Evolutionary conservation across 2,329 filamentous ascomycete species (phyloP).

Genomic region (Acrodontium crateriforme): DNA sequence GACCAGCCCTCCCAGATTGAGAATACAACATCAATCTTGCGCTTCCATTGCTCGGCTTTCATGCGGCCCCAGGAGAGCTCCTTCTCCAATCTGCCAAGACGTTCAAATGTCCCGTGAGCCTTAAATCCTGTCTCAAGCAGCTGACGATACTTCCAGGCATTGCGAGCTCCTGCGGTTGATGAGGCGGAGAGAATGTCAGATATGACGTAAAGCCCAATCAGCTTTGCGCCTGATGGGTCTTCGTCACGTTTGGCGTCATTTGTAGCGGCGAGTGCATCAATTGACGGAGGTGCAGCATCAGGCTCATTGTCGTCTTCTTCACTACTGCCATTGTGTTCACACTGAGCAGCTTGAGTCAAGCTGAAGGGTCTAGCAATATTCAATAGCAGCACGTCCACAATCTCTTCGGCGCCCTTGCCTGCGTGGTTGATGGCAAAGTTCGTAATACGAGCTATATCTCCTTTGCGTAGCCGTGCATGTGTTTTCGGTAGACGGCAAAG

Average conservation of each 20-base stretch:
- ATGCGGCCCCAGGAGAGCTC: constrained; percentile 66
- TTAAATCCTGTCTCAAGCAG: constrained; percentile 63
- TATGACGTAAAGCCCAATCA: constrained; percentile 70
- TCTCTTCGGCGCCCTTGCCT: constrained; percentile 71
- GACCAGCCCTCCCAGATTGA: constrained; percentile 53
- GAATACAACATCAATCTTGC: constrained; percentile 56
- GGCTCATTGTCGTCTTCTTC: constrained; percentile 27
- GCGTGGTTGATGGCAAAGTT: constrained; percentile 83
- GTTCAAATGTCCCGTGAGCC: constrained; percentile 56
- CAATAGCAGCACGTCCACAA: constrained; percentile 73
- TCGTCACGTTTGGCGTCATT: constrained; percentile 20
- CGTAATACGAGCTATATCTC: constrained; percentile 74
- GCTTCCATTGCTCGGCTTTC: constrained; percentile 72
- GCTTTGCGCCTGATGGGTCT: constrained; percentile 58
- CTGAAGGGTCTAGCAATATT: constrained; percentile 70
- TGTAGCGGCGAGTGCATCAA: constrained; percentile 23
- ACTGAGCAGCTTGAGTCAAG: constrained; percentile 53
- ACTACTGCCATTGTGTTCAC: constrained; percentile 29
- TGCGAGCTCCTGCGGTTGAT: constrained; percentile 59
- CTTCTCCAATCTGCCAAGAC: constrained; percentile 59
- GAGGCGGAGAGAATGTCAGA: constrained; percentile 71
- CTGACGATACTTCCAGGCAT: constrained; percentile 75
- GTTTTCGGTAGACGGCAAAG: constrained; percentile 69
- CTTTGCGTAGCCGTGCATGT: constrained; percentile 61
- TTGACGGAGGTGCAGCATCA: constrained; percentile 14